A percentile compares a stretch with the other conserved stretches of the same genome.
Evolutionary conservation across 306 rosid genomes (phyloP).

Genomic region (Albizia julibrissin): DNA sequence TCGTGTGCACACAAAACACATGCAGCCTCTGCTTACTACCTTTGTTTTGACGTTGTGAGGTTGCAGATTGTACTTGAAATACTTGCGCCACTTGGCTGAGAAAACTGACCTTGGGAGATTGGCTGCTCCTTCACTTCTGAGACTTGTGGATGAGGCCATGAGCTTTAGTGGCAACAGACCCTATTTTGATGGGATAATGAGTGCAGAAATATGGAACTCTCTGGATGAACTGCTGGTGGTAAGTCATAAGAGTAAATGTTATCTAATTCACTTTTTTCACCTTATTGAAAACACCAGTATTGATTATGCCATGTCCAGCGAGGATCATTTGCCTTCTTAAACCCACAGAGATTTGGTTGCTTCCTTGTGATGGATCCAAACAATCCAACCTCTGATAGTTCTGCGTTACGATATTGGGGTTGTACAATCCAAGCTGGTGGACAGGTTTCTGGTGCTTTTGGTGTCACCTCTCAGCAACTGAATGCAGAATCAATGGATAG

Average conservation of each 20-base stretch:
- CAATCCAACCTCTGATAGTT: slow-evolving; percentile 58
- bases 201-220: slow-evolving; percentile 81
- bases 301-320: slow-evolving; percentile 52
- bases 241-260: slow-evolving; percentile 26
- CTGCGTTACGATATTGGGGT: slow-evolving; percentile 95
- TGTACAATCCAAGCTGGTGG: slow-evolving; percentile 90
- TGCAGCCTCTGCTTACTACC: slow-evolving; percentile 6
- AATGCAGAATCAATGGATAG: slow-evolving; percentile 48
- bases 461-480: slow-evolving; percentile 43
- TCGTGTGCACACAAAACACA: background rate
- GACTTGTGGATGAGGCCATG: slow-evolving; percentile 91
- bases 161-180: slow-evolving; percentile 52
- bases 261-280: slow-evolving; percentile 14
- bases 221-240: slow-evolving; percentile 82
- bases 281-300: slow-evolving; percentile 22
- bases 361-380: slow-evolving; percentile 79
- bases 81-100: slow-evolving; percentile 72
- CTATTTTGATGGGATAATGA: slow-evolving; percentile 53
- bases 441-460: slow-evolving; percentile 80
- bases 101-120: slow-evolving; percentile 95
- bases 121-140: slow-evolving; percentile 82
- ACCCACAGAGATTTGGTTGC: slow-evolving; percentile 72
- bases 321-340: slow-evolving; percentile 77
- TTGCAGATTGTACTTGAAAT: slow-evolving; percentile 78
- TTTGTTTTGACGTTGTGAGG: slow-evolving; percentile 29